Conservation (phyloP, 176 grass and related monocot species). For the Poa annua region DNA sequence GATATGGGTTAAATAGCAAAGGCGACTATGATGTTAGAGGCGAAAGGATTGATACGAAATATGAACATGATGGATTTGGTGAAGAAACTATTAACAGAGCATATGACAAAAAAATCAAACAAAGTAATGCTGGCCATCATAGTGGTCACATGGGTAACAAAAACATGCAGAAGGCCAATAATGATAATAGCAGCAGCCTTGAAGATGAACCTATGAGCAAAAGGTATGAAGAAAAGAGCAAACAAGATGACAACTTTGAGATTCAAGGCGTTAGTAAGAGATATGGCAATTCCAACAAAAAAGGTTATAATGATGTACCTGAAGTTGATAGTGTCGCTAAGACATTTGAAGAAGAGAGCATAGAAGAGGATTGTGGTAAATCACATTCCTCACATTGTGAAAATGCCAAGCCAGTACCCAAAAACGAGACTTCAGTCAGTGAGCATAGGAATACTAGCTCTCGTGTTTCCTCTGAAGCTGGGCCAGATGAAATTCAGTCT, state of each 20-base stretch:
- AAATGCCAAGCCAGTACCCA: slow-evolving; percentile 11
- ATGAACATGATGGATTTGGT: neutral
- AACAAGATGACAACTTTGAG: slow-evolving; percentile 39
- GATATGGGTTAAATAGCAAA: slow-evolving; percentile 22
- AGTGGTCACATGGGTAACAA: neutral
- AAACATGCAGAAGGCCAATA: slow-evolving; percentile 13
- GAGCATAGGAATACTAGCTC: slow-evolving; percentile 53
- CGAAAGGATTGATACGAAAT: slow-evolving; percentile 12
- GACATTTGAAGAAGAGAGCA: slow-evolving; percentile 38
- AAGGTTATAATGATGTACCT: slow-evolving; percentile 31
- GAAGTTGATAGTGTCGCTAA: slow-evolving; percentile 41
- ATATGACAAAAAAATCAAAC: slow-evolving; percentile 9
- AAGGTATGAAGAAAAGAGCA: slow-evolving; percentile 39
- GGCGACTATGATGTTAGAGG: neutral
- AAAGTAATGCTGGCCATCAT: slow-evolving; percentile 10
- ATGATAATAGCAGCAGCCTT: slow-evolving; percentile 33
- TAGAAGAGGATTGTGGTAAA: slow-evolving; percentile 35
- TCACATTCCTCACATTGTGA: slow-evolving; percentile 35
- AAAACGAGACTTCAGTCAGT: slow-evolving; percentile 36
- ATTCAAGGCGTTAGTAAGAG: slow-evolving; percentile 8
- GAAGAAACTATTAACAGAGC: neutral
- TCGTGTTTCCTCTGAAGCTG: slow-evolving; percentile 50
- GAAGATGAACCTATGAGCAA: slow-evolving; percentile 42
- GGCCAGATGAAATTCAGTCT: slow-evolving; percentile 58
- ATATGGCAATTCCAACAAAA: slow-evolving; percentile 37